phyloP scores from a whole-genome alignment of 306 rosid genomes.

The Phaseolus lunatus region DNA sequence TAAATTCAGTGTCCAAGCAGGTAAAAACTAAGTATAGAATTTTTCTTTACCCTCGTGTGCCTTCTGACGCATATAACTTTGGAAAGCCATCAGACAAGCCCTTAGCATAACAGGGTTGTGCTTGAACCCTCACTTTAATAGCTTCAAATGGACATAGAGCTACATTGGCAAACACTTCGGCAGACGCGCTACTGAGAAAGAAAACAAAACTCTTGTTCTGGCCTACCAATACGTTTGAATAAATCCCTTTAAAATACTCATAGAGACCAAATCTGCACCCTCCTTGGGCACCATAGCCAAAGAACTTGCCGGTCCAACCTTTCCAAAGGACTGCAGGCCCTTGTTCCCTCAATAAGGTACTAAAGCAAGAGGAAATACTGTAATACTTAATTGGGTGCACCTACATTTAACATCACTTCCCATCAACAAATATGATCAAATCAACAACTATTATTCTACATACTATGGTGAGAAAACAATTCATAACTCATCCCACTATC shows the following conservation, averaged over 20 bases:
- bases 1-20: constrained; percentile 10
- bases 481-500: not conserved
- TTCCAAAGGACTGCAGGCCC: constrained; percentile 70
- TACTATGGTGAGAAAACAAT: constrained; percentile 11
- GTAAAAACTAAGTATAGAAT: constrained; percentile 28
- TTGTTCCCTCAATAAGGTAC: constrained; percentile 59
- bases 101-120: constrained; percentile 60
- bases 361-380: constrained; percentile 60
- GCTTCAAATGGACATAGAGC: constrained; percentile 73
- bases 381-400: constrained; percentile 59
- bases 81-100: constrained; percentile 66
- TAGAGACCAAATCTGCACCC: constrained; percentile 68
- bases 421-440: constrained; percentile 35
- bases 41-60: constrained; percentile 57
- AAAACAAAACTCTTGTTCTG: constrained; percentile 54
- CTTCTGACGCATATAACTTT: constrained; percentile 63
- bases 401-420: constrained; percentile 47
- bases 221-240: constrained; percentile 50
- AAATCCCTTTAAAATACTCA: constrained; percentile 61
- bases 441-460: constrained; percentile 29
- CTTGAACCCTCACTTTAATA: constrained; percentile 66
- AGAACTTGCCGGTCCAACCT: constrained; percentile 68
- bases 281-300: constrained; percentile 69
- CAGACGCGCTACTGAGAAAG: constrained; percentile 65
- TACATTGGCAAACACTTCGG: constrained; percentile 67